Evolutionary conservation across 1,284 basidiomycete genomes (phyloP).

Genomic region (Cystobasidium slooffiae): DNA sequence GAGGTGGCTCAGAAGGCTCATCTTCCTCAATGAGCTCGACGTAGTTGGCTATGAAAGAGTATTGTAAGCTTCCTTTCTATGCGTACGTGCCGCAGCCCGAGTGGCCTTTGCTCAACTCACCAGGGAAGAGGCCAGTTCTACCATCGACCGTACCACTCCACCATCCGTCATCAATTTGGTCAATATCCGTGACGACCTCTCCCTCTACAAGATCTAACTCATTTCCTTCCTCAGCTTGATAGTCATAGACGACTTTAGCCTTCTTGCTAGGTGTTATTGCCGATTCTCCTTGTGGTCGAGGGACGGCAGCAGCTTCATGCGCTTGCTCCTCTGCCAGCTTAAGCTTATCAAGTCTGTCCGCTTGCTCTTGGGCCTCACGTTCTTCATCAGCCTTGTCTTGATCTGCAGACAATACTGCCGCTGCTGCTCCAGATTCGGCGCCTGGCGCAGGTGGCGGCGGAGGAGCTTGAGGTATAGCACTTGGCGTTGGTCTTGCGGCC

Average conservation of each 20-base stretch:
- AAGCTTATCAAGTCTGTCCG: constrained; percentile 44
- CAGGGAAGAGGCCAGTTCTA: constrained; percentile 68
- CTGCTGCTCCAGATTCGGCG: constrained; percentile 33
- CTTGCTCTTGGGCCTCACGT: constrained; percentile 43
- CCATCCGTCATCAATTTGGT: constrained; percentile 88
- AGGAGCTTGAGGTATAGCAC: constrained; percentile 19
- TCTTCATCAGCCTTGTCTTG: constrained; percentile 33
- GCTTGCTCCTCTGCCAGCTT: constrained; percentile 38
- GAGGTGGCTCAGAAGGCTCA: constrained; percentile 45
- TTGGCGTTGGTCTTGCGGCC: constrained; percentile 1
- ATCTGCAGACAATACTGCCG: constrained; percentile 33
- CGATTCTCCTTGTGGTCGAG: constrained; percentile 30
- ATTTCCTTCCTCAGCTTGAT: constrained; percentile 80
- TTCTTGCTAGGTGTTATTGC: constrained; percentile 48
- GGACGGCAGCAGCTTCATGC: constrained; percentile 42
- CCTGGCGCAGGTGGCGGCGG: constrained; percentile 30
- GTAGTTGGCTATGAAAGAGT: constrained; percentile 65
- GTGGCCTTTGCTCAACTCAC: constrained; percentile 51
- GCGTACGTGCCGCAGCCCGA: background rate
- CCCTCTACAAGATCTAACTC: constrained; percentile 80
- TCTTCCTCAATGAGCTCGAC: constrained; percentile 69
- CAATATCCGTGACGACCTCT: constrained; percentile 77
- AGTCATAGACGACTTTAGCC: constrained; percentile 71
- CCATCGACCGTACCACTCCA: constrained; percentile 77
- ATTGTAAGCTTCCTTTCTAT: background rate